A percentile compares a stretch with the other conserved stretches of the same genome.
Conservation (phyloP, 805 yeast species). For the Crinitomyces ghanaensis region DNA sequence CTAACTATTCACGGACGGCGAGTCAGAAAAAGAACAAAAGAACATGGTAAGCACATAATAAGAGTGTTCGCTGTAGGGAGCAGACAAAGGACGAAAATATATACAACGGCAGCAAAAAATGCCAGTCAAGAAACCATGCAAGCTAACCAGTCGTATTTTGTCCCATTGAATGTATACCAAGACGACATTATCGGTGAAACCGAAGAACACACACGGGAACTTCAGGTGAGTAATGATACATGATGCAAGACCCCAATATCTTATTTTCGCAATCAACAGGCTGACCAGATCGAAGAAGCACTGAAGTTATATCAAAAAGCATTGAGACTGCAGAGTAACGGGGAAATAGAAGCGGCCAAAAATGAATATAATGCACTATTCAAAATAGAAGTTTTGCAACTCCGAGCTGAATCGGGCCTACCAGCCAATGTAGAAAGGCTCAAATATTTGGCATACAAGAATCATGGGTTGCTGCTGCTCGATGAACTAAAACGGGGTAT, state of each 20-base stretch:
- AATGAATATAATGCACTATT: constrained; percentile 51
- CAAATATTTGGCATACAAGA: constrained; percentile 68
- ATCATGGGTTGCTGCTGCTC: constrained; percentile 64
- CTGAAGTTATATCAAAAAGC: constrained; percentile 66
- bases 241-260: background rate
- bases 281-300: constrained; percentile 55
- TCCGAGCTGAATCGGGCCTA: constrained; percentile 23
- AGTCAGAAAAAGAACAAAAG: too few relatives aligned
- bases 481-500: constrained; percentile 25
- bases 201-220: constrained; percentile 84
- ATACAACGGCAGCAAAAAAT: background rate
- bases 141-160: constrained; percentile 55
- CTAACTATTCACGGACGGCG: too few relatives aligned
- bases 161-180: constrained; percentile 68
- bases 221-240: constrained; percentile 41
- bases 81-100: too few relatives aligned
- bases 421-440: constrained; percentile 66
- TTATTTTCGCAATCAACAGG: background rate
- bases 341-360: constrained; percentile 39
- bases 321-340: constrained; percentile 44
- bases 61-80: too few relatives aligned
- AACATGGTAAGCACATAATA: too few relatives aligned
- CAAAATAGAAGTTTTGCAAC: constrained; percentile 49
- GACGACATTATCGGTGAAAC: constrained; percentile 59
- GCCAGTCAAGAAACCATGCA: too few relatives aligned